Evolutionary conservation across 306 rosid species (phyloP).

Genomic region (Dalbergia cochinchinensis): DNA sequence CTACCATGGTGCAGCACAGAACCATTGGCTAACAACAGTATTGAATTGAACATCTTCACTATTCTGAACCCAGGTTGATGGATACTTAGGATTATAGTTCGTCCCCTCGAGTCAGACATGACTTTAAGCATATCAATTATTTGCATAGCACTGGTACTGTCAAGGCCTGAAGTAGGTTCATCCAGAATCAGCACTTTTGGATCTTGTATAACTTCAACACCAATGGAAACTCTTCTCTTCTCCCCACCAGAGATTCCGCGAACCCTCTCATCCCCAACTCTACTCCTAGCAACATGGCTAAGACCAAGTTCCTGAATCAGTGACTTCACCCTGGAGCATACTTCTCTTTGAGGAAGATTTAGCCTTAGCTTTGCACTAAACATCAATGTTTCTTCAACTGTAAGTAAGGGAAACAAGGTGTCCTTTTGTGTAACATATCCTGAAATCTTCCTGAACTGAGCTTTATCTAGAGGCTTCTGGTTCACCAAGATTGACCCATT

Average conservation of each 20-base stretch:
- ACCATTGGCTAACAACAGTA: constrained; percentile 69
- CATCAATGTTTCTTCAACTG: constrained; percentile 88
- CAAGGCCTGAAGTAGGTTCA: constrained; percentile 89
- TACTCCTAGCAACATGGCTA: constrained; percentile 58
- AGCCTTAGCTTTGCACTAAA: constrained; percentile 74
- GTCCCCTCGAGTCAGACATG: constrained; percentile 71
- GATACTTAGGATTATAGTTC: constrained; percentile 72
- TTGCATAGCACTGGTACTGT: constrained; percentile 76
- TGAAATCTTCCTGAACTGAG: constrained; percentile 67
- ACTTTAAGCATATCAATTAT: constrained; percentile 74
- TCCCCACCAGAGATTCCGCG: constrained; percentile 86
- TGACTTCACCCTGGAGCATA: constrained; percentile 61
- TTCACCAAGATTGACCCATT: constrained; percentile 71
- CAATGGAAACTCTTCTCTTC: constrained; percentile 76
- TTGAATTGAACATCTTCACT: constrained; percentile 66
- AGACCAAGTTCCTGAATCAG: constrained; percentile 75
- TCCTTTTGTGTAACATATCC: constrained; percentile 91
- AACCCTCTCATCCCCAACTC: constrained; percentile 72
- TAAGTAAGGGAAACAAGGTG: constrained; percentile 77
- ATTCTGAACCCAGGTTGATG: constrained; percentile 87
- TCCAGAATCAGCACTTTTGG: constrained; percentile 76
- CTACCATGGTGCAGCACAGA: constrained; percentile 72
- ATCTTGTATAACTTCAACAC: constrained; percentile 82
- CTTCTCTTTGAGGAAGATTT: constrained; percentile 53
- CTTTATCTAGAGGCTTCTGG: constrained; percentile 57